Conservation (phyloP, 164 flowering plant species). For the Sextonia rubra region DNA sequence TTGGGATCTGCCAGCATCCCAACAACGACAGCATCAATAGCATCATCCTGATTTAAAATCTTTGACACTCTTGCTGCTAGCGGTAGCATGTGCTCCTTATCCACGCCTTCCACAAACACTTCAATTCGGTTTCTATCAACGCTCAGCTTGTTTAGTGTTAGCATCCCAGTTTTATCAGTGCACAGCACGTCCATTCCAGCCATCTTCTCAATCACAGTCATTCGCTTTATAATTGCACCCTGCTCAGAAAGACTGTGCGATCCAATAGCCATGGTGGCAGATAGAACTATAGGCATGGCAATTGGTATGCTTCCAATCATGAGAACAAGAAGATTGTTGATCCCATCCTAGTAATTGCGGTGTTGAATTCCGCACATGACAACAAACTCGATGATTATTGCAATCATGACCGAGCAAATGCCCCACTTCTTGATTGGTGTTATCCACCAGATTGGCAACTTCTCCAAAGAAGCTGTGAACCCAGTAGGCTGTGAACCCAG, state of each 20-base stretch:
- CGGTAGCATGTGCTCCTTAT: constrained; percentile 28
- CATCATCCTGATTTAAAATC: constrained; percentile 38
- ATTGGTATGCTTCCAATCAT: constrained; percentile 80
- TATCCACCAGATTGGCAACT: constrained; percentile 78
- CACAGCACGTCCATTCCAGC: constrained; percentile 71
- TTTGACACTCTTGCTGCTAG: constrained; percentile 39
- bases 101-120: constrained; percentile 34
- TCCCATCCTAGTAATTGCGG: constrained; percentile 64
- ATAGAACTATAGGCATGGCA: constrained; percentile 81
- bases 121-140: constrained; percentile 33
- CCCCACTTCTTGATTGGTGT: constrained; percentile 75
- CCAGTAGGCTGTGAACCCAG: too few relatives aligned
- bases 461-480: constrained; percentile 81
- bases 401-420: constrained; percentile 70
- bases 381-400: constrained; percentile 51
- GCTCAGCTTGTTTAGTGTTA: constrained; percentile 37
- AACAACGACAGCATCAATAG: constrained; percentile 40
- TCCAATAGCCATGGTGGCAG: constrained; percentile 85
- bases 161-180: constrained; percentile 36
- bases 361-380: constrained; percentile 73
- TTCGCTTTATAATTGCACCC: constrained; percentile 78
- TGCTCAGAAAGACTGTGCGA: constrained; percentile 76
- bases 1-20: constrained; percentile 42
- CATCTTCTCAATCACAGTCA: constrained; percentile 86
- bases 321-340: constrained; percentile 68